Evolutionary conservation across 225 moss, liverwort and hornwort species (phyloP).

Genomic region (Neckera pumila): DNA sequence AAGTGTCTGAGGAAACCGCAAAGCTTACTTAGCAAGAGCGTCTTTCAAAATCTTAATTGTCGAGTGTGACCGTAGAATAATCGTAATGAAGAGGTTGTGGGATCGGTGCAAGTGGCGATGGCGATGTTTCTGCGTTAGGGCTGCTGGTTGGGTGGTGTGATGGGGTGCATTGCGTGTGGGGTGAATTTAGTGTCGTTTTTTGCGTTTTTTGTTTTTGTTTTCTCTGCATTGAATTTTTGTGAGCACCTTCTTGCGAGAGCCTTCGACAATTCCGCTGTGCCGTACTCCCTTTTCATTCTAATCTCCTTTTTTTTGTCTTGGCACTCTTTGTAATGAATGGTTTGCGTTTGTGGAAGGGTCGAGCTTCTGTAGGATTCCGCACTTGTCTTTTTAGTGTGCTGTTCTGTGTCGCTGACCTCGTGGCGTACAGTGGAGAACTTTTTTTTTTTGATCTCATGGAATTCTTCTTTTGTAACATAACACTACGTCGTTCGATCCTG

Average conservation of each 20-base stretch:
- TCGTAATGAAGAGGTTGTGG: neutral
- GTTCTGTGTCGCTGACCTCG: neutral
- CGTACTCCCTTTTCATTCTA: neutral
- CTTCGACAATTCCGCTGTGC: neutral
- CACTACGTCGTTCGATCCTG: neutral
- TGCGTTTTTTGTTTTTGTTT: neutral
- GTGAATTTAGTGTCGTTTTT: neutral
- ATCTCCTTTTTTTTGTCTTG: neutral
- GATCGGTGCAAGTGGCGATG: neutral
- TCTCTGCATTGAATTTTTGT: neutral
- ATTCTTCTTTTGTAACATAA: neutral
- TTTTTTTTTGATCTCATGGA: neutral
- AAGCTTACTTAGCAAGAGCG: no score
- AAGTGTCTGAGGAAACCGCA: neutral
- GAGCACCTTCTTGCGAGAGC: neutral
- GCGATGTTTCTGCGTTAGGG: neutral
- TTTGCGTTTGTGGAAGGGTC: neutral
- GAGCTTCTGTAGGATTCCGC: neutral
- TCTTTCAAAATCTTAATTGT: neutral
- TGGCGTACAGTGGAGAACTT: neutral
- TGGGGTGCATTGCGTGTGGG: neutral
- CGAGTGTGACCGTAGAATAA: neutral
- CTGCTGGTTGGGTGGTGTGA: neutral
- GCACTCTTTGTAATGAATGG: neutral
- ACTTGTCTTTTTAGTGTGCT: neutral